Percentiles rank a stretch among this genome's conserved stretches.
These are phyloP conservation scores for Aspergillus aculeatinus DNA, from an alignment of 2,329 filamentous ascomycete species.

Conservation along the genomic window DNA sequence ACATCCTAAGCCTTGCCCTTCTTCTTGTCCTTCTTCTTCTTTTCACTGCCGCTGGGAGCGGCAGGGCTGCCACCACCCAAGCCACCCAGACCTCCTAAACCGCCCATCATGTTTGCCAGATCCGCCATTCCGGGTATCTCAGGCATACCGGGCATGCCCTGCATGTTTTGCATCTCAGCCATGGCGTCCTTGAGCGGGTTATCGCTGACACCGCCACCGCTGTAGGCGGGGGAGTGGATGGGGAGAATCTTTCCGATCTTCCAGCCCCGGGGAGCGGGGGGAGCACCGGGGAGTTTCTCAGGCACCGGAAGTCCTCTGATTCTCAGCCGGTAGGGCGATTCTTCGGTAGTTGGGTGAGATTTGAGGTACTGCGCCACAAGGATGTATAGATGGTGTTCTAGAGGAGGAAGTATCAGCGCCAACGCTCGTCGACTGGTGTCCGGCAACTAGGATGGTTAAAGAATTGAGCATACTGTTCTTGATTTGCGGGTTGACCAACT, in stretches of 20 bases:
- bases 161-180: conserved; percentile 73
- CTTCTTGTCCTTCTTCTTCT: conserved; percentile 53
- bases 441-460: not conserved
- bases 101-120: conserved; percentile 56
- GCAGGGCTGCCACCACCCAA: conserved; percentile 29
- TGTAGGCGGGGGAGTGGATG: conserved; percentile 83
- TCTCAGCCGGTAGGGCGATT: conserved; percentile 67
- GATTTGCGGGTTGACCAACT: conserved; percentile 51
- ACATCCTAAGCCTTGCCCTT: conserved; percentile 43
- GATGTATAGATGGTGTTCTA: conserved; percentile 80
- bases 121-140: conserved; percentile 49
- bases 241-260: conserved; percentile 84
- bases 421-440: not conserved
- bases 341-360: conserved; percentile 72
- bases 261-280: conserved; percentile 82
- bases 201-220: conserved; percentile 88
- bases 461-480: conserved; percentile 57
- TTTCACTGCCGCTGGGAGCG: conserved; percentile 33
- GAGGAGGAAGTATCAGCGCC: not conserved
- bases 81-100: conserved; percentile 40
- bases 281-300: conserved; percentile 67
- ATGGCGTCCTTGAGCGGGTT: conserved; percentile 97
- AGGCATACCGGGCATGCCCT: conserved; percentile 44
- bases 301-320: conserved; percentile 71
- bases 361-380: conserved; percentile 75